Evolutionary conservation across 2,329 filamentous ascomycete genomes (phyloP).

Genomic region (Pseudogymnoascus sp.): DNA sequence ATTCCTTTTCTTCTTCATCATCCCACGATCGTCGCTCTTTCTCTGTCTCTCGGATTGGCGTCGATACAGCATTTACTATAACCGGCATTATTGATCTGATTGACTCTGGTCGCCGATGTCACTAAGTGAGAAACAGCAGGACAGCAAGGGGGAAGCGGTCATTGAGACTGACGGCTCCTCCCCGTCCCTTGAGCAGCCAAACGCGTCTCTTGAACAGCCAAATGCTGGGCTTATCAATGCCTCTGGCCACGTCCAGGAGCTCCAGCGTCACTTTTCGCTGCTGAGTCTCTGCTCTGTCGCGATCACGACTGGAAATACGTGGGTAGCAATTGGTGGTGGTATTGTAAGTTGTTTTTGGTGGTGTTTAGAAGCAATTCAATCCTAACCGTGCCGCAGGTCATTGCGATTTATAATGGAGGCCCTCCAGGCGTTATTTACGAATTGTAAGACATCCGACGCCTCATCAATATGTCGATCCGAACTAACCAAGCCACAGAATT

Average conservation of each 20-base stretch:
- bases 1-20: not conserved
- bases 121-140: not conserved
- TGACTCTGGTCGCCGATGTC: not conserved
- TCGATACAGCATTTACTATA: not conserved
- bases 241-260: slow-evolving; percentile 34
- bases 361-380: not conserved
- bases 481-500: slow-evolving; percentile 15
- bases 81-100: not conserved
- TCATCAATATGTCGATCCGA: not conserved
- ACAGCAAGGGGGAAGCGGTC: not conserved
- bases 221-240: slow-evolving; percentile 26
- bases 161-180: not conserved
- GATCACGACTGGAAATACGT: slow-evolving; percentile 33
- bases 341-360: slow-evolving; percentile 32
- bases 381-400: not conserved
- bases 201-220: not conserved
- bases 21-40: not conserved
- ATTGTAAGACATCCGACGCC: slow-evolving; percentile 29
- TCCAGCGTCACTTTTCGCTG: slow-evolving; percentile 33
- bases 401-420: slow-evolving; percentile 49
- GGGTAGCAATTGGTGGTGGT: slow-evolving; percentile 38
- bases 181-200: not conserved
- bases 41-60: not conserved
- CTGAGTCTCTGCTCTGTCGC: slow-evolving; percentile 23
- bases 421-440: slow-evolving; percentile 51